A percentile compares a stretch with the other conserved stretches of the same genome.
Conservation (phyloP, 257 asterid species). For the Coffea eugenioides region DNA sequence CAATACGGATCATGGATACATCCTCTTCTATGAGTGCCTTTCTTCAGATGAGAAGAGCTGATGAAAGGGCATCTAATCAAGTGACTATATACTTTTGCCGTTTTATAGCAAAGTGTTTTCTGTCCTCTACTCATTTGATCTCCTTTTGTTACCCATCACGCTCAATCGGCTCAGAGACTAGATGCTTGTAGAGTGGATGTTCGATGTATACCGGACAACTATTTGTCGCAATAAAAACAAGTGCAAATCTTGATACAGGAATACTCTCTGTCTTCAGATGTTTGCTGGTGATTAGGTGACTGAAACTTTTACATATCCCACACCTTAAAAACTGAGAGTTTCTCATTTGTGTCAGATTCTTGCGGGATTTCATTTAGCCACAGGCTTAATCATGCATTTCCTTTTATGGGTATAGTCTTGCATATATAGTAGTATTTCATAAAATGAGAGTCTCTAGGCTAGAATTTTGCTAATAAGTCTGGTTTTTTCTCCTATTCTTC, state of each 20-base stretch:
- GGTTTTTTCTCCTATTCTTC: not conserved
- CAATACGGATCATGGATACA: conserved; percentile 83
- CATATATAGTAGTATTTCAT: too few relatives aligned
- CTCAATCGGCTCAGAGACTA: conserved; percentile 3
- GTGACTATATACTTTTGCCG: not conserved
- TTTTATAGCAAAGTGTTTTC: not conserved
- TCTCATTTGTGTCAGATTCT: not conserved
- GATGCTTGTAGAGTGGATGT: conserved; percentile 16
- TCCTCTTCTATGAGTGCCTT: conserved; percentile 58
- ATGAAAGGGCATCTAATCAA: conserved; percentile 2
- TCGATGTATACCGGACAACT: conserved; percentile 20
- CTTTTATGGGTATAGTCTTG: not conserved
- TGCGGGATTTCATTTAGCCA: not conserved
- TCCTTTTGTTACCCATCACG: not conserved
- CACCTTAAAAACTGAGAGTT: not conserved
- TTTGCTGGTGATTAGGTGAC: conserved; percentile 3
- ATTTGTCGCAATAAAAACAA: conserved; percentile 21
- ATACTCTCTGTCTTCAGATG: not conserved
- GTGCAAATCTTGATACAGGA: conserved; percentile 20
- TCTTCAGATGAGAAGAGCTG: conserved; percentile 18
- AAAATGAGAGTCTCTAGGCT: not conserved
- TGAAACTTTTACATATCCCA: not conserved
- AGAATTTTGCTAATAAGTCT: not conserved
- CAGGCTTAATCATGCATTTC: not conserved
- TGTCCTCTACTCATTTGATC: conserved; percentile 1